Conservation (phyloP, 1,284 basidiomycete genomes). For the Marasmius sp. region DNA sequence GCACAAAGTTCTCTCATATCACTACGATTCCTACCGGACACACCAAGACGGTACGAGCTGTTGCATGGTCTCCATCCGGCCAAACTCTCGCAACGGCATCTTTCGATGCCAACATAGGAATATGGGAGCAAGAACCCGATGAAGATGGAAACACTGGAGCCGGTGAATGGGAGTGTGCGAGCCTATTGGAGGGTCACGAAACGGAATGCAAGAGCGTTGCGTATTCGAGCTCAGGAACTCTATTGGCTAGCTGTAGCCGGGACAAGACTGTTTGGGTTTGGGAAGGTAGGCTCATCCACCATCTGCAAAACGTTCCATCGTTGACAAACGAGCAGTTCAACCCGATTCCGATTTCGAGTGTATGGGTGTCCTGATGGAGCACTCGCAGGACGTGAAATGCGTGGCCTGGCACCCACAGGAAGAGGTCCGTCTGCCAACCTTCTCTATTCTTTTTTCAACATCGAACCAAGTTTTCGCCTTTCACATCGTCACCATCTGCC, state of each 20-base stretch:
- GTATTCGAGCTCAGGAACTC: slow-evolving; percentile 77
- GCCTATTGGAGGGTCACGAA: slow-evolving; percentile 93
- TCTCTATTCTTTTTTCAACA: slow-evolving; percentile 6
- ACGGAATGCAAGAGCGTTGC: slow-evolving; percentile 96
- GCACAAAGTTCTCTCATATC: slow-evolving; percentile 49
- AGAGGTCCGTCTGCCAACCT: slow-evolving; percentile 60
- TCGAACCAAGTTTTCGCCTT: slow-evolving; percentile 15
- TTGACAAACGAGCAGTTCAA: slow-evolving; percentile 52
- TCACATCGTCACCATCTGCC: slow-evolving; percentile 1
- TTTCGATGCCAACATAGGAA: slow-evolving; percentile 90
- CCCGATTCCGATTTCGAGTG: slow-evolving; percentile 96
- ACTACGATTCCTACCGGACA: slow-evolving; percentile 82
- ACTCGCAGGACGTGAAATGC: slow-evolving; percentile 94
- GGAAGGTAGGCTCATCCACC: slow-evolving; percentile 69
- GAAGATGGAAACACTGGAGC: slow-evolving; percentile 34
- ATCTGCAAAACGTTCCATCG: background rate
- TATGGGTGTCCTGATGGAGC: slow-evolving; percentile 95
- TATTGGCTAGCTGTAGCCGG: slow-evolving; percentile 90
- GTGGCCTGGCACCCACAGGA: slow-evolving; percentile 95
- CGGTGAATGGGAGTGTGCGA: slow-evolving; percentile 84
- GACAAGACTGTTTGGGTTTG: slow-evolving; percentile 99
- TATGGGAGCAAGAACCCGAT: slow-evolving; percentile 78
- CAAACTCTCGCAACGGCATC: slow-evolving; percentile 90
- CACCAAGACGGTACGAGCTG: slow-evolving; percentile 84
- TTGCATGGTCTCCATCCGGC: slow-evolving; percentile 92